These are phyloP conservation scores for Cladosporium sp. DNA, from an alignment of 2,329 filamentous ascomycete species.

Conservation along the genomic window DNA sequence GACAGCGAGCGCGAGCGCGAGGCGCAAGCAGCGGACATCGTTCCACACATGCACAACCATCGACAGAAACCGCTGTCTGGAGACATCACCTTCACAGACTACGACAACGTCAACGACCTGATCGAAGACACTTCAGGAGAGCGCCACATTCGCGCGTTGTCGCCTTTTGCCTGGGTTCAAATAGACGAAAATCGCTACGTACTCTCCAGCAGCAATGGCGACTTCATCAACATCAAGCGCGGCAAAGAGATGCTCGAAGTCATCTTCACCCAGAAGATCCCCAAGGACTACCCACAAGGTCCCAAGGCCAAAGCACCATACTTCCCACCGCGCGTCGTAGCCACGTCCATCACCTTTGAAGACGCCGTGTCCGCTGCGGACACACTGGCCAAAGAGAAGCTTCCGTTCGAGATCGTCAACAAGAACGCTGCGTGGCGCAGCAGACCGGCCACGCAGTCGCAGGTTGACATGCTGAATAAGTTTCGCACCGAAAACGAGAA, in stretches of 20 bases:
- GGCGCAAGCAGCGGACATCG: slow-evolving; percentile 23
- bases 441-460: slow-evolving; percentile 54
- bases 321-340: slow-evolving; percentile 65
- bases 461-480: slow-evolving; percentile 69
- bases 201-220: slow-evolving; percentile 58
- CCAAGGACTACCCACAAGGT: slow-evolving; percentile 17
- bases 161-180: slow-evolving; percentile 76
- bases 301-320: slow-evolving; percentile 51
- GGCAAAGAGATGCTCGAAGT: slow-evolving; percentile 35
- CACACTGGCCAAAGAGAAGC: slow-evolving; percentile 44
- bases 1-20: slow-evolving; percentile 41
- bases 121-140: slow-evolving; percentile 78
- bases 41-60: neutral
- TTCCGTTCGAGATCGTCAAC: slow-evolving; percentile 57
- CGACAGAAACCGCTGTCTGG: neutral
- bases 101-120: slow-evolving; percentile 86
- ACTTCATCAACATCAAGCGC: slow-evolving; percentile 55
- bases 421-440: slow-evolving; percentile 67
- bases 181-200: slow-evolving; percentile 68
- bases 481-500: slow-evolving; percentile 52
- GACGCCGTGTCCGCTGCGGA: slow-evolving; percentile 82
- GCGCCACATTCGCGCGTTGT: slow-evolving; percentile 70
- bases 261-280: slow-evolving; percentile 40
- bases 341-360: slow-evolving; percentile 60
- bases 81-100: slow-evolving; percentile 76